phyloP scores from a whole-genome alignment of 2,329 filamentous ascomycete species.

The Aspergillus chevalieri region DNA sequence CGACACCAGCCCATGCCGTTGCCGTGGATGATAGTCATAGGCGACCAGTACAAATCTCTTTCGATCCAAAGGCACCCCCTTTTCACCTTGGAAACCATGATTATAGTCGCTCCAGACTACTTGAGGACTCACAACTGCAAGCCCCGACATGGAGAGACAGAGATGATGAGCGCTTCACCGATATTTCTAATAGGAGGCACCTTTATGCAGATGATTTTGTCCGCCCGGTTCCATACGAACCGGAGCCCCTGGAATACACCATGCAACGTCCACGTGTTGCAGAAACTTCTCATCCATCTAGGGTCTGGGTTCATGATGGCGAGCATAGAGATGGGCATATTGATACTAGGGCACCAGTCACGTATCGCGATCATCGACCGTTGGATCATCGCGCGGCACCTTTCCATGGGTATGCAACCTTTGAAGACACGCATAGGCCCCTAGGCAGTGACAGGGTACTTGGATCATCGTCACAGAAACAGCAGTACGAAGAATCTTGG shows the following conservation, averaged over 20 bases:
- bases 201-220: slow-evolving; percentile 35
- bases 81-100: slow-evolving; percentile 15
- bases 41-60: slow-evolving; percentile 11
- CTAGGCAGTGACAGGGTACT: slow-evolving; percentile 4
- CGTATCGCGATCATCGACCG: not conserved
- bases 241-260: slow-evolving; percentile 14
- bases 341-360: not conserved
- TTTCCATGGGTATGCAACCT: not conserved
- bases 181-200: slow-evolving; percentile 16
- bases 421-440: slow-evolving; percentile 2
- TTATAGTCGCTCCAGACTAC: slow-evolving; percentile 6
- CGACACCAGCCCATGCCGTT: slow-evolving; percentile 12
- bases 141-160: slow-evolving; percentile 10
- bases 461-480: slow-evolving; percentile 6
- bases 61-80: slow-evolving; percentile 11
- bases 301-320: slow-evolving; percentile 9
- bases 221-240: slow-evolving; percentile 25
- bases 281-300: slow-evolving; percentile 11
- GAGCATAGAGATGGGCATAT: slow-evolving; percentile 10
- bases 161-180: slow-evolving; percentile 12
- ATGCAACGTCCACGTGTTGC: slow-evolving; percentile 10
- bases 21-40: slow-evolving; percentile 13
- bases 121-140: slow-evolving; percentile 9
- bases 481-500: slow-evolving; percentile 7
- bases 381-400: not conserved